Conservation (phyloP, 2,329 filamentous ascomycete species). For the Penicillium sp. region DNA sequence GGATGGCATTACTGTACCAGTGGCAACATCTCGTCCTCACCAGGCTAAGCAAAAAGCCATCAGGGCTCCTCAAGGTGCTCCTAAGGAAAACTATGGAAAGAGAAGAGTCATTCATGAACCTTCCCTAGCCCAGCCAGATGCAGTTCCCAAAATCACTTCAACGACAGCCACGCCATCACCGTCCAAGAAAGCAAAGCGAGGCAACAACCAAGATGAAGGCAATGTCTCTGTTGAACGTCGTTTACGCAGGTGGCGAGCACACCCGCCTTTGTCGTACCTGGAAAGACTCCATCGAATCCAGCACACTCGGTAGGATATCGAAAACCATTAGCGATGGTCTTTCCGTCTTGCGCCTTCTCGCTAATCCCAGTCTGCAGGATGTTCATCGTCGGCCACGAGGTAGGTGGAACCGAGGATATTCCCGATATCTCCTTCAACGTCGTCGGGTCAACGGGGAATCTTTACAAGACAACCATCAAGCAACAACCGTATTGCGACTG, state of each 20-base stretch:
- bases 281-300: not conserved
- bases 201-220: not conserved
- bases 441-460: constrained; percentile 65
- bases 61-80: not conserved
- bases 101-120: not conserved
- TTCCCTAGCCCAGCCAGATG: not conserved
- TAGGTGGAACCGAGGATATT: constrained; percentile 47
- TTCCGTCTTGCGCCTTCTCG: not conserved
- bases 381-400: constrained; percentile 59
- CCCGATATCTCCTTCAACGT: constrained; percentile 59
- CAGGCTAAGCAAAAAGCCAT: not conserved
- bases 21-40: not conserved
- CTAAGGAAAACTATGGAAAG: not conserved
- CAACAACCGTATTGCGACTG: constrained; percentile 60
- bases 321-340: not conserved
- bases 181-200: not conserved
- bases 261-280: not conserved
- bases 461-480: constrained; percentile 62
- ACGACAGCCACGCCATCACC: not conserved
- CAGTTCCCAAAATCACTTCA: not conserved
- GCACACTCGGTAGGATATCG: not conserved
- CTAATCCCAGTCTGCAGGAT: constrained; percentile 44
- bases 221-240: not conserved
- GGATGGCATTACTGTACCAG: not conserved
- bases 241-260: not conserved